These are phyloP conservation scores for Lotmaria passim DNA, from an alignment of 208 protist genomes.

Conservation along the genomic window DNA sequence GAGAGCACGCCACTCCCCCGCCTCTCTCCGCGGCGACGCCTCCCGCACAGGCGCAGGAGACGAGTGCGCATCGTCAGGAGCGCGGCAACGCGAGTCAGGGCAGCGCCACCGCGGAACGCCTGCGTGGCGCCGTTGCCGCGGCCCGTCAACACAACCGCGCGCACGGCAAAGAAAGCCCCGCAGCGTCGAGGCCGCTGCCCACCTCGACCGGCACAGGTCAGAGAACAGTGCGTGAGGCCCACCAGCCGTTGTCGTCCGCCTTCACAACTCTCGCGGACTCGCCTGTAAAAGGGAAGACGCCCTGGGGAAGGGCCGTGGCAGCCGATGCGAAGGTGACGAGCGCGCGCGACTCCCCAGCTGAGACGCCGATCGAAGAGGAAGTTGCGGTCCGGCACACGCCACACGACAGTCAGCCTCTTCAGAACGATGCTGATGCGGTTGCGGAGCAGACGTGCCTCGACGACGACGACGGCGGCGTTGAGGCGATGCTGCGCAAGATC, in stretches of 20 bases:
- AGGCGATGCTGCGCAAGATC: slow-evolving; percentile 32
- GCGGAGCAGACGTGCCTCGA: background rate
- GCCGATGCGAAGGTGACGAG: background rate
- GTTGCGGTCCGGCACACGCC: background rate
- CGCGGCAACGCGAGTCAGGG: background rate
- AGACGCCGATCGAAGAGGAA: slow-evolving; percentile 10
- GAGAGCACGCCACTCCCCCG: background rate
- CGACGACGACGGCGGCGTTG: slow-evolving; percentile 31
- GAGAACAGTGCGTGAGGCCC: slow-evolving; percentile 2
- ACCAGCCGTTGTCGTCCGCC: slow-evolving; percentile 6
- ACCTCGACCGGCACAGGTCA: background rate
- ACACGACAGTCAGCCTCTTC: background rate
- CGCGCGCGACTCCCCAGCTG: background rate
- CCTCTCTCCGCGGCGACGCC: background rate
- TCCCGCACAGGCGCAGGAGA: no score
- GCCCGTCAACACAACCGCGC: background rate
- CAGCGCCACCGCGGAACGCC: slow-evolving; percentile 4
- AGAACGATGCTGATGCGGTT: background rate
- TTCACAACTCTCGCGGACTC: slow-evolving; percentile 10
- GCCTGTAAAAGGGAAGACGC: background rate
- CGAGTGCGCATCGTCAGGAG: background rate
- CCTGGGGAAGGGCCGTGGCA: background rate
- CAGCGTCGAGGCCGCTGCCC: background rate
- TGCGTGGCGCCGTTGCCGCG: slow-evolving; percentile 7
- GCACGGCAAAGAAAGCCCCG: background rate